Conservation (phyloP, 73 alveolate genomes). For the Durusdinium trenchii region DNA sequence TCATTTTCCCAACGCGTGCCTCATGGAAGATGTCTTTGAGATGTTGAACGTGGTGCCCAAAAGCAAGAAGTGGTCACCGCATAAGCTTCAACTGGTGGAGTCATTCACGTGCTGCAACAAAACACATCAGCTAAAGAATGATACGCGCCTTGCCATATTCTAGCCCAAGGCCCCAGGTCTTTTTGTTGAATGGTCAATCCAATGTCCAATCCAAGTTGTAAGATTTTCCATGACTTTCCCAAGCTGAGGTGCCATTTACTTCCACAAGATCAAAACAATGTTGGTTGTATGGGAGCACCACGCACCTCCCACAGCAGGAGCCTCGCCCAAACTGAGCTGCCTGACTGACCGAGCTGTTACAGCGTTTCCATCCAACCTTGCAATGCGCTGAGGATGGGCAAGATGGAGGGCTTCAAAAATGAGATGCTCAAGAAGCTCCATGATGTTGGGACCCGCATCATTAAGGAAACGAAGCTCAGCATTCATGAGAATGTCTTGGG, state of each 20-base stretch:
- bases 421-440: background rate
- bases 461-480: conserved; percentile 4
- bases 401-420: background rate
- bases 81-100: background rate
- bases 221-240: background rate
- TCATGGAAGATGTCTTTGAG: background rate
- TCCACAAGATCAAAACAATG: background rate
- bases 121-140: background rate
- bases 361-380: background rate
- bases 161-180: background rate
- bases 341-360: no score
- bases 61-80: background rate
- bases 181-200: background rate
- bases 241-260: background rate
- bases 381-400: conserved; percentile 8
- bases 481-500: conserved; percentile 25
- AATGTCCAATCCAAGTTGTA: background rate
- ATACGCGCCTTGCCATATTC: background rate
- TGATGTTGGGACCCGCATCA: background rate
- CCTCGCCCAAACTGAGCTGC: conserved; percentile 10
- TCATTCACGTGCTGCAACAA: background rate
- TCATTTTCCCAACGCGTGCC: conserved; percentile 16
- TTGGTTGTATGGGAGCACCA: background rate
- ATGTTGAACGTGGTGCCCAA: background rate
- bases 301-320: background rate